Percentiles rank a stretch among this genome's conserved stretches.
These are phyloP conservation scores for Venturia aucupariae DNA, from an alignment of 2,329 filamentous ascomycete species.

Conservation along the genomic window DNA sequence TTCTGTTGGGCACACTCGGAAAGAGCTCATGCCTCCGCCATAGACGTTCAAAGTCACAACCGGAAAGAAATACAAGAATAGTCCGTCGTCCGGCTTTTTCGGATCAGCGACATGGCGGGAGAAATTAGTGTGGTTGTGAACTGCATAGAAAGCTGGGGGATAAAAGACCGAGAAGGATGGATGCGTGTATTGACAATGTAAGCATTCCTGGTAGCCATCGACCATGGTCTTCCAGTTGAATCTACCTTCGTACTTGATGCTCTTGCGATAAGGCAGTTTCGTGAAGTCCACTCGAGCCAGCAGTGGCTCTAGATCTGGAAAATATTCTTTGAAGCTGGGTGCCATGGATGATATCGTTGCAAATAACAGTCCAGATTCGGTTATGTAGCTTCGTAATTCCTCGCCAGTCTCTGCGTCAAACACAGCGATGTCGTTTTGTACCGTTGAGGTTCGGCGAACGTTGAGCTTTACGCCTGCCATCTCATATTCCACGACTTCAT, in stretches of 20 bases:
- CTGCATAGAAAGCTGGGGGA: slow-evolving; percentile 46
- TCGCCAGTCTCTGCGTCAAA: slow-evolving; percentile 24
- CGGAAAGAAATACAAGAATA: slow-evolving; percentile 51
- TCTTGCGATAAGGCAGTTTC: slow-evolving; percentile 41
- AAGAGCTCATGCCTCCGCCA: slow-evolving; percentile 48
- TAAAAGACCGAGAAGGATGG: slow-evolving; percentile 47
- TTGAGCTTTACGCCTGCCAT: slow-evolving; percentile 38
- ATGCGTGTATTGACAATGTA: slow-evolving; percentile 51
- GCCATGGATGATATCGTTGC: slow-evolving; percentile 40
- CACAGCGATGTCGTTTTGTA: slow-evolving; percentile 29
- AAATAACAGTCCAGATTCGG: slow-evolving; percentile 45
- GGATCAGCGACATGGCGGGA: slow-evolving; percentile 48
- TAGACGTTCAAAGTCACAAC: slow-evolving; percentile 49
- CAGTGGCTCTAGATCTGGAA: slow-evolving; percentile 41
- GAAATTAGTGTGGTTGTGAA: slow-evolving; percentile 47
- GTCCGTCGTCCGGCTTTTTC: slow-evolving; percentile 42
- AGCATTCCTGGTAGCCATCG: slow-evolving; percentile 50
- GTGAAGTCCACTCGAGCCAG: slow-evolving; percentile 45
- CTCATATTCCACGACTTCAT: slow-evolving; percentile 39
- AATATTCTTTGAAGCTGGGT: slow-evolving; percentile 44
- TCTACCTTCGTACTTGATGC: slow-evolving; percentile 45
- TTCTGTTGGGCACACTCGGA: slow-evolving; percentile 44
- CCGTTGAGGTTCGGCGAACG: slow-evolving; percentile 29
- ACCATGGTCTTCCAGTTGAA: slow-evolving; percentile 56
- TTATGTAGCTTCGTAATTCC: slow-evolving; percentile 33